These are phyloP conservation scores for Sphaerulina populicola DNA, from an alignment of 2,329 filamentous ascomycete species.

Conservation along the genomic window DNA sequence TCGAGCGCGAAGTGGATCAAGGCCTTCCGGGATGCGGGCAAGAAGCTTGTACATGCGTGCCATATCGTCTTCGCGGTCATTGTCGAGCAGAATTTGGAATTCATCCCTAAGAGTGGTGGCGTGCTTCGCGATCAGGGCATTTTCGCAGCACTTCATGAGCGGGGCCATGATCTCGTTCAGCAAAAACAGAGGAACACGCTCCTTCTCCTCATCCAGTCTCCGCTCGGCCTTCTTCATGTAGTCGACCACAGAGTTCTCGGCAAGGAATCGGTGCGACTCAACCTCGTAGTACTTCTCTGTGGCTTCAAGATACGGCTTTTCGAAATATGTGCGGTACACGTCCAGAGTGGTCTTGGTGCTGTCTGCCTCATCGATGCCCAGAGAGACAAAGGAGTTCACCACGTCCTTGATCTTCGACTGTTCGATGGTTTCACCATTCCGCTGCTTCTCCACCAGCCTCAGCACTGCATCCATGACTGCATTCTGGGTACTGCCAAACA, in stretches of 20 bases:
- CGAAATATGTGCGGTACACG: constrained; percentile 87
- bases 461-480: constrained; percentile 94
- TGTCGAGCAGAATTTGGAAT: constrained; percentile 87
- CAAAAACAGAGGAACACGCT: constrained; percentile 83
- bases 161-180: constrained; percentile 79
- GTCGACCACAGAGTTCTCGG: constrained; percentile 94
- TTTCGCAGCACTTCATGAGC: constrained; percentile 79
- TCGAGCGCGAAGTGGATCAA: constrained; percentile 75
- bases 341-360: constrained; percentile 89
- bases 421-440: constrained; percentile 95
- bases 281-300: constrained; percentile 80
- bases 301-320: constrained; percentile 79
- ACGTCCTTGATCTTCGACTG: constrained; percentile 94
- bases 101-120: constrained; percentile 81
- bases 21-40: constrained; percentile 77
- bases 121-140: constrained; percentile 82
- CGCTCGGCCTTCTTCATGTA: constrained; percentile 99
- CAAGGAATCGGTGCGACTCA: constrained; percentile 88
- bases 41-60: constrained; percentile 92
- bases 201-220: constrained; percentile 84
- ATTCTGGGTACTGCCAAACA: constrained; percentile 73
- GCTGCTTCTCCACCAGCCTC: constrained; percentile 91
- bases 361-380: constrained; percentile 89
- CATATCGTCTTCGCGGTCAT: constrained; percentile 91
- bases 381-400: constrained; percentile 87